Percentiles rank a stretch among this genome's conserved stretches.
Evolutionary conservation across 2,329 filamentous ascomycete genomes (phyloP).

Genomic region (Fusarium sp.): DNA sequence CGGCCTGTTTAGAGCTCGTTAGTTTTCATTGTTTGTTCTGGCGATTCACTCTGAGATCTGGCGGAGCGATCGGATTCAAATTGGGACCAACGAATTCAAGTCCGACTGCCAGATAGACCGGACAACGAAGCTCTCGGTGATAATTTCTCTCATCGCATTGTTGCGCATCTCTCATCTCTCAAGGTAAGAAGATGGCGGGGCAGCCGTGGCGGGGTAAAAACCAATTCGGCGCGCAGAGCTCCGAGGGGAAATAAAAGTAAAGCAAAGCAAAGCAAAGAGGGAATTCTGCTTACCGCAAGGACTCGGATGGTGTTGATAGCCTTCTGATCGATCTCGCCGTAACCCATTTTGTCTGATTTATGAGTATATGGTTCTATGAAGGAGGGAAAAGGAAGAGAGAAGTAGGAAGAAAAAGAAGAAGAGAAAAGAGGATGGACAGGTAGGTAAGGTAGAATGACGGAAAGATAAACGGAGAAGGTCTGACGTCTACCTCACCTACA

Average conservation of each 20-base stretch:
- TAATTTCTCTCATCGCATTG: conserved; percentile 27
- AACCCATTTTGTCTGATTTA: conserved; percentile 80
- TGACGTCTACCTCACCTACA: conserved; percentile 38
- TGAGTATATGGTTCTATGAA: conserved; percentile 44
- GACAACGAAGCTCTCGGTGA: conserved; percentile 4
- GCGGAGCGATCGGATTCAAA: conserved; percentile 9
- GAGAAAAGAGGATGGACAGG: conserved; percentile 33
- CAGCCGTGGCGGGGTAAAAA: conserved; percentile 56
- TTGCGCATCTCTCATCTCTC: conserved; percentile 28
- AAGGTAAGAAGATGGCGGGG: conserved; percentile 47
- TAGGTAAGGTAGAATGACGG: conserved; percentile 44
- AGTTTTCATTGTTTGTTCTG: conserved; percentile 39
- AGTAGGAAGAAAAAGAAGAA: conserved; percentile 45
- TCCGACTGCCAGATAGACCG: background rate
- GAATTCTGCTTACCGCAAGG: conserved; percentile 81
- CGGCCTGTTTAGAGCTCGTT: conserved; percentile 74
- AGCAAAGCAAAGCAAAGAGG: conserved; percentile 37
- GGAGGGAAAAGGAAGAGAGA: conserved; percentile 47
- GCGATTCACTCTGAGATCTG: background rate
- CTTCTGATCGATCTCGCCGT: conserved; percentile 87
- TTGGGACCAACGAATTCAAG: background rate
- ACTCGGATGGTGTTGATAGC: conserved; percentile 98
- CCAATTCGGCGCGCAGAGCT: conserved; percentile 53
- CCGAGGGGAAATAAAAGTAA: conserved; percentile 51
- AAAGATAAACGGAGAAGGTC: conserved; percentile 48